Evolutionary conservation across 176 grass and related monocot species (phyloP), one percentile per base, ranked within the genome.

Genomic region (Microstegium vimineum): DNA sequence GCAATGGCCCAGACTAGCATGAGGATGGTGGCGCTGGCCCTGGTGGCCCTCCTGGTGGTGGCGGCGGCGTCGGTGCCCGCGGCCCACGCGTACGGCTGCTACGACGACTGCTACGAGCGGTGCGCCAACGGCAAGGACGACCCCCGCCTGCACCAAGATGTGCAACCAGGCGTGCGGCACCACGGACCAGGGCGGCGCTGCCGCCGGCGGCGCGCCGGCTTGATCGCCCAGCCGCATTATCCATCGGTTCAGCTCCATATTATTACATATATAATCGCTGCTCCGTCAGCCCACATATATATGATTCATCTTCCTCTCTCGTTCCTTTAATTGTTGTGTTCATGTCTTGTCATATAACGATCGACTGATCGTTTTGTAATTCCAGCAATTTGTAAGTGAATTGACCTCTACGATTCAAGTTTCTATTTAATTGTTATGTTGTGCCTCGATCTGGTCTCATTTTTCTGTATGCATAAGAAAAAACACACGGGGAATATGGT

Each of bases 111-210:
- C 85, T 90, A 88, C 76, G 22, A 70, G 52, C 75, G 85, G 37
- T 92, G 93, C 85, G 76, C 87, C 77, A 95, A 92, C 70, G 82
- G 93, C 49, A 83, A 90, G 65, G 13, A 54, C 2, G 87, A 89
- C 77, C 9, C 9, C 46, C 9, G 76, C 57, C 13, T 95, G 93
- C 80, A 80, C 62, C 54, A 67, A 8, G 33, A 92, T 95, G 85
- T 95, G 93, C 85, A 56, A 57, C 23, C 63, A 95, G 68, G 90
- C 86, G 1, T 92, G 86, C 35, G 75, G 65, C 74, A 5, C 5
- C 30, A 26, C 2, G 2, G 61, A 43, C 22, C 13, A 45, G 59
- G 30, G 1, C 3, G n/a, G n/a, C n/a, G 16, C 16, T 12, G 34
- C 1, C 2, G 23, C 43, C 34, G 37, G 2, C 8, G 65, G n/a